Evolutionary conservation across 192 early-diverging fungal species (phyloP).

Genomic region (Anaeromyces robustus): DNA sequence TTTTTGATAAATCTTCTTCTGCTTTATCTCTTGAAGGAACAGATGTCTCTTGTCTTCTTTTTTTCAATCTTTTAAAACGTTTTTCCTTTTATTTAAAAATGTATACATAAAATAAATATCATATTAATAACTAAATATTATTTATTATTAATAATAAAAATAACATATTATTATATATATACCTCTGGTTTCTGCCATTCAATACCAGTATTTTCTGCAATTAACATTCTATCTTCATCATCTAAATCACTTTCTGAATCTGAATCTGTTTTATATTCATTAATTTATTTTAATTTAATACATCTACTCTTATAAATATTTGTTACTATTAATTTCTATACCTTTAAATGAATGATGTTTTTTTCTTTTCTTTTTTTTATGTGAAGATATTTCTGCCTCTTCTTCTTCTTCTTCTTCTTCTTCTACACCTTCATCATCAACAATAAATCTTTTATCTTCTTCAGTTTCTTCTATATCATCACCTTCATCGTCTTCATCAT

Average conservation of each 20-base stretch:
- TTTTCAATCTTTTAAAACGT: slow-evolving; percentile 44
- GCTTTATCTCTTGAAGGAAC: slow-evolving; percentile 14
- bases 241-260: slow-evolving; percentile 16
- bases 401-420: slow-evolving; percentile 32
- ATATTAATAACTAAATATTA: too few species aligned
- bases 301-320: too few species aligned
- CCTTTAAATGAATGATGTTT: slow-evolving; percentile 28
- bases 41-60: slow-evolving; percentile 11
- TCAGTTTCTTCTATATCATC: slow-evolving; percentile 25
- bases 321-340: neutral
- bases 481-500: neutral
- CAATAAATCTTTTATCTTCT: slow-evolving; percentile 32
- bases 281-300: neutral
- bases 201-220: slow-evolving; percentile 72
- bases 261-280: neutral
- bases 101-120: too few species aligned
- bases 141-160: too few species aligned
- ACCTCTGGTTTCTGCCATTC: slow-evolving; percentile 29
- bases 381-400: slow-evolving; percentile 11
- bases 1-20: slow-evolving; percentile 32
- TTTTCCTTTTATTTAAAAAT: slow-evolving; percentile 19
- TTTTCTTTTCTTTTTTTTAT: slow-evolving; percentile 22
- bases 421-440: slow-evolving; percentile 30
- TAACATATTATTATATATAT: slow-evolving; percentile 4
- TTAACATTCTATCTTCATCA: slow-evolving; percentile 83